phyloP scores from a whole-genome alignment of 306 rosid species.

The Quercus mongolica region DNA sequence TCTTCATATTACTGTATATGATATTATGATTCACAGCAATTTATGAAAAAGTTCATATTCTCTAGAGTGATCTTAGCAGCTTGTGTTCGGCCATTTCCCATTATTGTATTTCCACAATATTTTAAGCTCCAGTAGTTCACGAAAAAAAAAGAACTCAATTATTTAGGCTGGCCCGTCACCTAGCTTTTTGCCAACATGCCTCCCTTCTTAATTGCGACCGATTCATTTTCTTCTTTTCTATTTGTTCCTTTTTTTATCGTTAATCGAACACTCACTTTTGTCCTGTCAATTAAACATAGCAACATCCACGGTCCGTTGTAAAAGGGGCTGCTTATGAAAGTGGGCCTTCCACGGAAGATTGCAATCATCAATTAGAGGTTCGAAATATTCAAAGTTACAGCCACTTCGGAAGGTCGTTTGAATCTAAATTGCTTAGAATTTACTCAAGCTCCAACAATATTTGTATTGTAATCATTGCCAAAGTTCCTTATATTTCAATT shows the following conservation, averaged over 20 bases:
- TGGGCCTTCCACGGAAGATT: slow-evolving; percentile 26
- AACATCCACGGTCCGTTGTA: neutral
- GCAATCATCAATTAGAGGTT: neutral
- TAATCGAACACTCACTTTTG: neutral
- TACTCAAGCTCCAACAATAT: neutral
- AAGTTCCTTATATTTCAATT: neutral
- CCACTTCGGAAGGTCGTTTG: neutral
- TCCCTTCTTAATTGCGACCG: neutral
- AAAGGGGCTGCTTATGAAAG: neutral
- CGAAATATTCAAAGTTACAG: slow-evolving; percentile 4
- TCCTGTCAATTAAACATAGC: neutral
- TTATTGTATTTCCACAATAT: neutral
- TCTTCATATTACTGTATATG: too few species aligned
- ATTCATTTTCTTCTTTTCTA: neutral
- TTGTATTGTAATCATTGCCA: neutral
- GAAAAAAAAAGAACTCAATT: neutral
- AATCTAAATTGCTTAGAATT: neutral
- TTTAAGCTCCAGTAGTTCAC: neutral
- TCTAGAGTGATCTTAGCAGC: too few species aligned
- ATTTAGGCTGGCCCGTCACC: neutral
- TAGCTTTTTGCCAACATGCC: neutral
- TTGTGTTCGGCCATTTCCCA: too few species aligned
- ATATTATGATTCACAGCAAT: too few species aligned
- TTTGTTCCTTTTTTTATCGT: neutral
- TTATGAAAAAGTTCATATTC: too few species aligned